Percentiles rank a stretch among this genome's conserved stretches.
These are phyloP conservation scores for Paxillus involutus DNA, from an alignment of 768 basidiomycete genomes.

Conservation along the genomic window DNA sequence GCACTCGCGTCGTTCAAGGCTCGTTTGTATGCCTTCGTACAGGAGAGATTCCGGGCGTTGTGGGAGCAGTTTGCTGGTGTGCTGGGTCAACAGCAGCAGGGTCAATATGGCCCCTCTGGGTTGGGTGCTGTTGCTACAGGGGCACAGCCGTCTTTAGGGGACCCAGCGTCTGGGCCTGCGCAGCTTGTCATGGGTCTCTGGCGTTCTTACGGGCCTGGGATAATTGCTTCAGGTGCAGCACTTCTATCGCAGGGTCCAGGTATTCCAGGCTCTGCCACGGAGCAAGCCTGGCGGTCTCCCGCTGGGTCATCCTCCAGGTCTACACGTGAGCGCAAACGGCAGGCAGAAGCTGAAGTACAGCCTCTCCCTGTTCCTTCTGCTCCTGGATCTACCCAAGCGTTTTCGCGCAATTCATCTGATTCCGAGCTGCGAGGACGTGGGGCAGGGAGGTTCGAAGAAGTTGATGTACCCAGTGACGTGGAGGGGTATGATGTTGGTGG, in stretches of 20 bases:
- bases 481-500: constrained; percentile 56
- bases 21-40: constrained; percentile 60
- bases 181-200: constrained; percentile 69
- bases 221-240: constrained; percentile 67
- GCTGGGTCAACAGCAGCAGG: constrained; percentile 42
- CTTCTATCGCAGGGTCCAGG: constrained; percentile 55
- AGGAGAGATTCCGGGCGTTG: constrained; percentile 56
- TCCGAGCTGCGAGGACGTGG: constrained; percentile 48
- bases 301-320: constrained; percentile 32
- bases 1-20: constrained; percentile 66
- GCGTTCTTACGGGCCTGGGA: constrained; percentile 74
- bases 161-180: constrained; percentile 62
- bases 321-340: constrained; percentile 45
- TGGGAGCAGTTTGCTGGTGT: constrained; percentile 65
- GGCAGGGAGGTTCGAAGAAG: constrained; percentile 60
- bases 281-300: constrained; percentile 27
- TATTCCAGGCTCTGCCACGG: constrained; percentile 33
- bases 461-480: constrained; percentile 67
- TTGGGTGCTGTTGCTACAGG: constrained; percentile 24
- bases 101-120: constrained; percentile 15
- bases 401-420: constrained; percentile 40
- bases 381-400: constrained; percentile 31
- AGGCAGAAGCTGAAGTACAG: constrained; percentile 61
- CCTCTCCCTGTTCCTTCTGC: constrained; percentile 35
- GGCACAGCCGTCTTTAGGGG: constrained; percentile 46